Conservation (phyloP, 2,329 filamentous ascomycete species). For the Beauveria scarabaeidicola region DNA sequence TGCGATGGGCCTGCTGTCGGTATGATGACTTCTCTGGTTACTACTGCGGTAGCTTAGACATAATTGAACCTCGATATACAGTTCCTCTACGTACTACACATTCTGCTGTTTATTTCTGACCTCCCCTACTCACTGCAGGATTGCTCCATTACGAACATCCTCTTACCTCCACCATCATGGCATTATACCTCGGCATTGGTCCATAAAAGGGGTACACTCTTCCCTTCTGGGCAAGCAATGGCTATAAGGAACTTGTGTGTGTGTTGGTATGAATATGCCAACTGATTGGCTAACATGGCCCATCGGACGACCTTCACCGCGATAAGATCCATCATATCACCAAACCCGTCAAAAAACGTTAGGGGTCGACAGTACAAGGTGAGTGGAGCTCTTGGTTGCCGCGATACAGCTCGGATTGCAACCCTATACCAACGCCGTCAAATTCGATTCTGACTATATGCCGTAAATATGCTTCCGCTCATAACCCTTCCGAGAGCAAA, state of each 20-base stretch:
- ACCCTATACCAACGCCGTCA: background rate
- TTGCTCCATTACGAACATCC: constrained; percentile 64
- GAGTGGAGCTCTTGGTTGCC: constrained; percentile 89
- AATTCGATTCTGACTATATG: constrained; percentile 85
- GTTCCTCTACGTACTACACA: too few relatives aligned
- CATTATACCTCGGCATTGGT: constrained; percentile 93
- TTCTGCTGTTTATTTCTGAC: too few relatives aligned
- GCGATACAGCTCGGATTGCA: constrained; percentile 22
- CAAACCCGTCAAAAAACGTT: constrained; percentile 76
- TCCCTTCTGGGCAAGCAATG: constrained; percentile 85
- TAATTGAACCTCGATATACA: too few relatives aligned
- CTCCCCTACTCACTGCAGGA: constrained; percentile 26
- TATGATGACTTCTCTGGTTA: background rate
- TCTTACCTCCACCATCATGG: constrained; percentile 89
- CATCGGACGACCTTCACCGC: constrained; percentile 77
- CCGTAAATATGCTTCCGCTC: constrained; percentile 20
- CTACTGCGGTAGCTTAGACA: too few relatives aligned
- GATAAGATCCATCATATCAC: constrained; percentile 92
- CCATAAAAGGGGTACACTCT: constrained; percentile 95
- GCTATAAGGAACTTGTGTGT: constrained; percentile 78
- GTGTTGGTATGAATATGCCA: constrained; percentile 73
- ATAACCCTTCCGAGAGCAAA: constrained; percentile 20
- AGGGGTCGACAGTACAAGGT: constrained; percentile 74
- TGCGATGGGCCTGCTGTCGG: constrained; percentile 81
- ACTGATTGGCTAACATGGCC: constrained; percentile 74